phyloP scores from a whole-genome alignment of 495 filamentous ascomycete species.

The Barbatosphaeria neglecta region DNA sequence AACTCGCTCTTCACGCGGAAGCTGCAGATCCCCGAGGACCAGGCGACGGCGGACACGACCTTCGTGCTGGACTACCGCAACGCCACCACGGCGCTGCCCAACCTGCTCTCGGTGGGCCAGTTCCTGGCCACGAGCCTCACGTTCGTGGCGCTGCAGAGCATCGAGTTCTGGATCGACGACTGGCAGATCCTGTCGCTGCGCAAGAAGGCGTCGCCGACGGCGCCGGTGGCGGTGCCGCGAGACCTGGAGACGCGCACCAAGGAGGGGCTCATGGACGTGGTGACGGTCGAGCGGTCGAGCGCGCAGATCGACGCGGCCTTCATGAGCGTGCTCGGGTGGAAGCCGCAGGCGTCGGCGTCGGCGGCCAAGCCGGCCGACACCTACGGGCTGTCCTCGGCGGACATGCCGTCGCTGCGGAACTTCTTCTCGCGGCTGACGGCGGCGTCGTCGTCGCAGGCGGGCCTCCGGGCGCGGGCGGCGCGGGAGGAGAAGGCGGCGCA shows the following conservation, averaged over 20 bases:
- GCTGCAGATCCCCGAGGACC: conserved; percentile 51
- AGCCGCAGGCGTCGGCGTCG: conserved; percentile 35
- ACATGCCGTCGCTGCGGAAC: conserved; percentile 50
- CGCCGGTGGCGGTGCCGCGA: conserved; percentile 59
- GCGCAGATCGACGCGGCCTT: conserved; percentile 86
- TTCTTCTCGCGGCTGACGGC: conserved; percentile 68
- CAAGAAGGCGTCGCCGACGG: conserved; percentile 73
- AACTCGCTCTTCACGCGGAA: conserved; percentile 86
- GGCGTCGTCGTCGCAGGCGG: conserved; percentile 23
- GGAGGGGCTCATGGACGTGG: conserved; percentile 75
- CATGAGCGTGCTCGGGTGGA: conserved; percentile 83
- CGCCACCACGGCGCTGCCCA: conserved; percentile 69
- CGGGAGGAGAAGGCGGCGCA: conserved; percentile 43
- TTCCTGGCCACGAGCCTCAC: conserved; percentile 93
- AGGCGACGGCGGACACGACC: conserved; percentile 59
- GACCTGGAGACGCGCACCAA: conserved; percentile 71
- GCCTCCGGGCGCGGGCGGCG: conserved; percentile 31
- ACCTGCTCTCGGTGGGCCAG: conserved; percentile 71
- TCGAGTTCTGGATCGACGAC: conserved; percentile 87
- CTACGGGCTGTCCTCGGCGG: conserved; percentile 20
- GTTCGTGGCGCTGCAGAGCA: conserved; percentile 76
- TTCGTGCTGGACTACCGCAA: conserved; percentile 92
- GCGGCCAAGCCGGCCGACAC: conserved; percentile 23
- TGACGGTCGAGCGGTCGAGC: conserved; percentile 60
- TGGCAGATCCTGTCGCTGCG: conserved; percentile 62